Conservation (phyloP, 495 filamentous ascomycete genomes). For the Penicillium coprophilum region DNA sequence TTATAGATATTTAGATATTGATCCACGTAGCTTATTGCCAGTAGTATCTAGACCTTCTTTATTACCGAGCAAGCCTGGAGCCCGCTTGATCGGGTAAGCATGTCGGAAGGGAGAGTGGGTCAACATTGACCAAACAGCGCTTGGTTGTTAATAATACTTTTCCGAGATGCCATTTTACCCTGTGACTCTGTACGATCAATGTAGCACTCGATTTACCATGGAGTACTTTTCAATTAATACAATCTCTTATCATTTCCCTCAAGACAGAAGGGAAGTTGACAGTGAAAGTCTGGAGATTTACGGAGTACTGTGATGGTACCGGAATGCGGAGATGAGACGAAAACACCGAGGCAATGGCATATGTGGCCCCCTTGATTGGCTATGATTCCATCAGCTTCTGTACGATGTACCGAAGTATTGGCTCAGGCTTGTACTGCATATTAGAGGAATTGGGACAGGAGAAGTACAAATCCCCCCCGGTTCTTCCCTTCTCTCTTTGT, state of each 20-base stretch:
- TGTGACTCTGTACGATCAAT: no score
- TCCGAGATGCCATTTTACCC: slow-evolving; percentile 6
- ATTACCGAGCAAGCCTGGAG: slow-evolving; percentile 3
- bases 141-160: slow-evolving; percentile 18
- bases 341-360: slow-evolving; percentile 21
- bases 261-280: neutral
- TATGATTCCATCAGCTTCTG: slow-evolving; percentile 18
- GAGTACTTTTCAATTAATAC: neutral
- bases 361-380: slow-evolving; percentile 23
- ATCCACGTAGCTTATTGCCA: neutral
- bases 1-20: no score
- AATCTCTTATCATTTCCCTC: neutral
- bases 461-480: slow-evolving; percentile 14
- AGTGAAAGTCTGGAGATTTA: slow-evolving; percentile 5
- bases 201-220: no score
- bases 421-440: slow-evolving; percentile 2
- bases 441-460: neutral
- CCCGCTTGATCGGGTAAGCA: slow-evolving; percentile 13
- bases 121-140: slow-evolving; percentile 29
- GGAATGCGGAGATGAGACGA: slow-evolving; percentile 21
- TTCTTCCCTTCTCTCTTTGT: slow-evolving; percentile 25
- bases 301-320: slow-evolving; percentile 1
- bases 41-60: slow-evolving; percentile 3
- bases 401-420: slow-evolving; percentile 8
- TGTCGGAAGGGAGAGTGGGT: slow-evolving; percentile 13